Conservation (phyloP, 495 filamentous ascomycete genomes). For the Penicillium lagena region DNA sequence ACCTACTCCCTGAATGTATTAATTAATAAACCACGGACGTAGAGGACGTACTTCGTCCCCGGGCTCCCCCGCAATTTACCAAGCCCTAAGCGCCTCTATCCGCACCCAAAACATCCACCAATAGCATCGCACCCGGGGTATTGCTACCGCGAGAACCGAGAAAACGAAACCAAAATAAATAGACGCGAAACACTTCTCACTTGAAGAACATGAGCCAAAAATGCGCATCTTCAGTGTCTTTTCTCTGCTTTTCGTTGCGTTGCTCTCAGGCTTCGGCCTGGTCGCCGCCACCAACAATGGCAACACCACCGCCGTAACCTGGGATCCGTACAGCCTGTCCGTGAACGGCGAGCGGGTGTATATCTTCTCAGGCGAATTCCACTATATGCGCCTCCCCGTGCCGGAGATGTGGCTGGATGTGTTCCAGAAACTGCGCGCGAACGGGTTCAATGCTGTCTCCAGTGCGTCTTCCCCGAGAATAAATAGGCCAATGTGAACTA, state of each 20-base stretch:
- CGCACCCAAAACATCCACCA: constrained; percentile 22
- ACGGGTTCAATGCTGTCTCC: constrained; percentile 48
- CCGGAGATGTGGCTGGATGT: constrained; percentile 56
- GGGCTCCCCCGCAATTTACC: no score
- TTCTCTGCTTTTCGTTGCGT: constrained; percentile 10
- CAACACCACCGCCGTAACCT: constrained; percentile 26
- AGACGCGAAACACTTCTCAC: constrained; percentile 5
- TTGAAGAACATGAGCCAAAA: background rate
- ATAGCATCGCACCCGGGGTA: constrained; percentile 17
- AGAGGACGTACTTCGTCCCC: no score
- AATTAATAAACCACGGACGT: no score
- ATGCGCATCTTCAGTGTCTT: no score
- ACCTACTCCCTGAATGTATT: no score
- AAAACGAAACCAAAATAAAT: no score
- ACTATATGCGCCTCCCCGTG: constrained; percentile 51
- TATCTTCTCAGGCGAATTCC: constrained; percentile 53
- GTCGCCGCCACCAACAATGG: constrained; percentile 24
- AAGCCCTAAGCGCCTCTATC: no score
- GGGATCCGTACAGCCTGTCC: constrained; percentile 54
- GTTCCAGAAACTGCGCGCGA: constrained; percentile 56
- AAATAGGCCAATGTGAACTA: background rate
- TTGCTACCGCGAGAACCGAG: constrained; percentile 17
- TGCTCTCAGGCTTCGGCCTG: constrained; percentile 23
- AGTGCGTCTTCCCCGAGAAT: constrained; percentile 7
- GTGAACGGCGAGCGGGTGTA: constrained; percentile 51